Conservation (phyloP, 495 filamentous ascomycete genomes). For the Astrothelium subdiscretum region DNA sequence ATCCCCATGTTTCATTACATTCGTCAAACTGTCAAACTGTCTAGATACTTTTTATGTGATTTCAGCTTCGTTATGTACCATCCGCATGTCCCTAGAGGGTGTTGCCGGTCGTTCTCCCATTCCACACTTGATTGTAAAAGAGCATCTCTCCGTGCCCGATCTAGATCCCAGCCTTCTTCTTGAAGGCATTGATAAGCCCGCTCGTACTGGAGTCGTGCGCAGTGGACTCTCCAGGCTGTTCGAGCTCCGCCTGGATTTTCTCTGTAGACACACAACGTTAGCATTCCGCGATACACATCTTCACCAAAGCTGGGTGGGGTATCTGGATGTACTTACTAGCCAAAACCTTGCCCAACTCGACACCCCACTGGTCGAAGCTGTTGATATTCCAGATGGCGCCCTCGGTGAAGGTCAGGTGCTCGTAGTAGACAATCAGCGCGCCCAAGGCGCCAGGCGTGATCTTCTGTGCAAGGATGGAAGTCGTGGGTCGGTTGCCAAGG, state of each 20-base stretch:
- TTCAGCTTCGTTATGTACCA: background rate
- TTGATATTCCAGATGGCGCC: conserved; percentile 99
- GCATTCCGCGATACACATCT: background rate
- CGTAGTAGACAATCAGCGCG: conserved; percentile 95
- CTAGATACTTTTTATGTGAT: background rate
- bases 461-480: conserved; percentile 83
- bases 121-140: background rate
- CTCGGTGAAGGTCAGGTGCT: conserved; percentile 96
- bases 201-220: conserved; percentile 79
- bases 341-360: conserved; percentile 91
- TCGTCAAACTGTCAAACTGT: background rate
- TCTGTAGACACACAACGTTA: conserved; percentile 36
- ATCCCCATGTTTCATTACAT: background rate
- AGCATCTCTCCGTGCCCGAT: background rate
- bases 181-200: conserved; percentile 79
- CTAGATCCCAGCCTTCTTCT: conserved; percentile 46
- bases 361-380: conserved; percentile 98
- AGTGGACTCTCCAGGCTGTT: conserved; percentile 54
- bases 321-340: conserved; percentile 42
- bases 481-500: conserved; percentile 93
- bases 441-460: conserved; percentile 91
- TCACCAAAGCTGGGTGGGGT: conserved; percentile 1
- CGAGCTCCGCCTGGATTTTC: conserved; percentile 41
- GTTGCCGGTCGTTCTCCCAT: background rate
- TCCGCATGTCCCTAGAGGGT: background rate